These are phyloP conservation scores for Paxillus involutus DNA, from an alignment of 768 basidiomycete genomes.

Conservation along the genomic window DNA sequence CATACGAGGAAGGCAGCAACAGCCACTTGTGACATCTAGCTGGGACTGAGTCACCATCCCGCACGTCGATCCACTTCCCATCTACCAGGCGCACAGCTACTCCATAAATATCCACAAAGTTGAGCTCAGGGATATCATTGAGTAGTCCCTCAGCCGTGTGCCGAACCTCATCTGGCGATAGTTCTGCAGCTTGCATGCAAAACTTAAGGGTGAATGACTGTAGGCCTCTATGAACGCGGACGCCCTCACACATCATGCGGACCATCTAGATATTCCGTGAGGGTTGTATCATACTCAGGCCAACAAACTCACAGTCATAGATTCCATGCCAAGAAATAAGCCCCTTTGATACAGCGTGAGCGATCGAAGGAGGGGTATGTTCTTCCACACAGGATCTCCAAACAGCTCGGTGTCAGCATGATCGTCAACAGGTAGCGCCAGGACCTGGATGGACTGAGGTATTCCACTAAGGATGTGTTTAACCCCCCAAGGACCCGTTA, in stretches of 20 bases:
- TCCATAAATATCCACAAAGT: not conserved
- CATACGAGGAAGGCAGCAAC: too few relatives aligned
- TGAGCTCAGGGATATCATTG: constrained; percentile 1
- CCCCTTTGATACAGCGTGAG: too few relatives aligned
- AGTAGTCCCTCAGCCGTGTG: constrained; percentile 1
- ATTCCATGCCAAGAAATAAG: too few relatives aligned
- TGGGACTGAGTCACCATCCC: too few relatives aligned
- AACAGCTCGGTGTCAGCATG: not conserved
- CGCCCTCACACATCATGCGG: not conserved
- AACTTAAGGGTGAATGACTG: constrained; percentile 1
- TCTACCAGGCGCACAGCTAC: not conserved
- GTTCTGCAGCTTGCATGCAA: too few relatives aligned
- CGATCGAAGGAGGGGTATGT: constrained; percentile 7
- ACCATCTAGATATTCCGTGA: constrained; percentile 4
- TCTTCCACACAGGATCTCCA: not conserved
- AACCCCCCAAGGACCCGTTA: too few relatives aligned
- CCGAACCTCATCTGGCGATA: not conserved
- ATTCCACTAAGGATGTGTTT: too few relatives aligned
- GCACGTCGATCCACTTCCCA: not conserved
- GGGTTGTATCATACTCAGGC: not conserved
- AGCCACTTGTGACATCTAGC: too few relatives aligned
- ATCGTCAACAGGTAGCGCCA: too few relatives aligned
- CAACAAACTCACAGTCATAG: too few relatives aligned
- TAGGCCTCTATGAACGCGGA: not conserved
- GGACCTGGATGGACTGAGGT: too few relatives aligned